Evolutionary conservation across 2,329 filamentous ascomycete genomes (phyloP), one percentile per base, ranked within the genome.

Genomic region (Aspergillus fijiensis): DNA sequence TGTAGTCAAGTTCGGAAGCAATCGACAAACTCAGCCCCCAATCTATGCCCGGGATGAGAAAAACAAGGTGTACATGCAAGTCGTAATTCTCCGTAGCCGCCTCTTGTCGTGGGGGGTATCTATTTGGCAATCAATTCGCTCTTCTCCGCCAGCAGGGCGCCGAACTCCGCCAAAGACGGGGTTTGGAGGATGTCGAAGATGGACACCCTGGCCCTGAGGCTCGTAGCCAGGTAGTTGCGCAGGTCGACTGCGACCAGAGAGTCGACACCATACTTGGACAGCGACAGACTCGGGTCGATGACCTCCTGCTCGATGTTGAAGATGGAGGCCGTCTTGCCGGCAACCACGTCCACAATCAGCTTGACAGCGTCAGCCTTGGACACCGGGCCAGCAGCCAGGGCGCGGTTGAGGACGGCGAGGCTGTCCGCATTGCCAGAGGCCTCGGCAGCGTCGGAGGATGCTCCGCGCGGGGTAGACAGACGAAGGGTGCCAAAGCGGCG

Each of bases 231-330:
- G 57, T 58, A 62, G 23, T 31, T 53, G 12, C 54, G 57, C n/a
- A 62, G 25, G 35, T 62, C 58, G 3, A 60, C 58, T 3, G 53
- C 58, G 5, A 48, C 50, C 3, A 60, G 49, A 1, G 49, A 77
- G 65, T 79, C 77, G 10, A 78, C 71, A 0, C 77, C 76, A 33
- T 55, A 55, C 16, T 48, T 23, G 39, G 27, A 25, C 9, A 55
- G 16, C 14, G 52, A 45, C 5, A 29, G 16, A n/a, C 31, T 25
- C 23, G 27, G 12, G 23, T 55, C 52, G 21, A 55, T 19, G 21
- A 47, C 52, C 3, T 25, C 19, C 35, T 25, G 35, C 21, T 39
- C 23, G 12, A 55, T n/a, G 16, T 25, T 27, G 6, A 55, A 25
- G 19, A 48, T 47, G 14, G 45, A 25, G 14, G 52, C 52, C 21